Evolutionary conservation across 1,139 yeast genomes (phyloP).

Genomic region (Nakaseomyces nivariensis): DNA sequence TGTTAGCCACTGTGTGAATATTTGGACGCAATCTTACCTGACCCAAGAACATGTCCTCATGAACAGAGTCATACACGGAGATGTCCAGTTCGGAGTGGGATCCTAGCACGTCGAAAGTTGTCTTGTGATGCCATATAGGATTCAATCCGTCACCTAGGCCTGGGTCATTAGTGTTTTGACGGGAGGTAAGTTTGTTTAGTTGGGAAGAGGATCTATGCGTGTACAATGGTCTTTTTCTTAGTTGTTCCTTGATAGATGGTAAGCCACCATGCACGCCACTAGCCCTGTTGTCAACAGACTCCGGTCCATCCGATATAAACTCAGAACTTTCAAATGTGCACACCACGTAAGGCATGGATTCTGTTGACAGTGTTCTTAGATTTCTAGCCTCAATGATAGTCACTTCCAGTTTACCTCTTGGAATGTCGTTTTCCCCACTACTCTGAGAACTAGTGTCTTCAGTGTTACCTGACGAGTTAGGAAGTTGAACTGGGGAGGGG

Average conservation of each 20-base stretch:
- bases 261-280: constrained; percentile 17
- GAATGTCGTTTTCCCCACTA: constrained; percentile 34
- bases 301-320: constrained; percentile 76
- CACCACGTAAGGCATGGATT: constrained; percentile 78
- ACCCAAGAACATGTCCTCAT: constrained; percentile 78
- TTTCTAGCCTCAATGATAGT: constrained; percentile 72
- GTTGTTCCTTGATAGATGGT: constrained; percentile 19
- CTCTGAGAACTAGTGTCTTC: constrained; percentile 5
- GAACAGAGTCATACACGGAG: constrained; percentile 75
- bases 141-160: constrained; percentile 36
- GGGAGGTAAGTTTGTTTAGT: constrained; percentile 33
- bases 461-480: not conserved
- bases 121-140: constrained; percentile 86
- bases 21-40: constrained; percentile 68
- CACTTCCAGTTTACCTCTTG: constrained; percentile 76
- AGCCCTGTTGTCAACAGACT: constrained; percentile 40
- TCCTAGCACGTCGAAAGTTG: constrained; percentile 84
- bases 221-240: constrained; percentile 38
- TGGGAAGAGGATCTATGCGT: constrained; percentile 61
- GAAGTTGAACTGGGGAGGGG: constrained; percentile 2
- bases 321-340: constrained; percentile 91
- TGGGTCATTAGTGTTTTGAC: constrained; percentile 10
- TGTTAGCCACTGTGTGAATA: constrained; percentile 29
- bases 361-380: constrained; percentile 43
- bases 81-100: constrained; percentile 75